Evolutionary conservation across 805 yeast genomes (phyloP), one percentile per base, ranked within the genome.

Genomic region (Ogataea henricii): DNA sequence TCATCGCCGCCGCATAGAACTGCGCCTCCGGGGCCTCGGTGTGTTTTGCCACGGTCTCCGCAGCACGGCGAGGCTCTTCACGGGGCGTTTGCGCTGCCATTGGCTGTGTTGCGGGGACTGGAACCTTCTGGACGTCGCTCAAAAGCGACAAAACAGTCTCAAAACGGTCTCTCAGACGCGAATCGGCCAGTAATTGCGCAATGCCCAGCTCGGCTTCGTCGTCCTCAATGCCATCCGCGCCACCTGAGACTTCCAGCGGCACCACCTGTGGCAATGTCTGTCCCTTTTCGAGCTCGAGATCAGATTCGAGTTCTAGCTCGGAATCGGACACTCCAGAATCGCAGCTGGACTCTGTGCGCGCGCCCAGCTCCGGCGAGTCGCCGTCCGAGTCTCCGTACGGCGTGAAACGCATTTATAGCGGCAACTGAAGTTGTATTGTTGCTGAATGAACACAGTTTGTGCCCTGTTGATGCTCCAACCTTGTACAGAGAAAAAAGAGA

Each of bases 351-450:
- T 7, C 25, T 5, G 9, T 16, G 7, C 16, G 9, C 17, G 42
- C 16, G 3, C 25, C 42, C 6, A 39, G 13, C 32, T 12, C 42
- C 10, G 34, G 25, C 23, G 33, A 16, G 16, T 40, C 36, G 6
- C 17, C 12, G 29, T 40, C 43, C 29, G 13, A n/a, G 14, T 20
- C 12, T 13, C 25, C 43, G 34, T 40, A 40, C 29, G 43, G 43
- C 12, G 36, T 20, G 36, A 40, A 40, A 3, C n/a, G 23, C 43
- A 40, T 38, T 14, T n/a, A n/a, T n/a, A n/a, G n/a, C n/a, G n/a
- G n/a, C n/a, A n/a, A n/a, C n/a, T n/a, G n/a, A n/a, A n/a, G n/a
- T n/a, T n/a, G n/a, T n/a, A n/a, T n/a, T 32, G 35, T 17, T 16
- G 21, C 5, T 32, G n/a, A n/a, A 5, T 30, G n/a, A n/a, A 30